Base-by-base conservation (phyloP, 148 eudicot species). In the Pouteria glomerata region DNA sequence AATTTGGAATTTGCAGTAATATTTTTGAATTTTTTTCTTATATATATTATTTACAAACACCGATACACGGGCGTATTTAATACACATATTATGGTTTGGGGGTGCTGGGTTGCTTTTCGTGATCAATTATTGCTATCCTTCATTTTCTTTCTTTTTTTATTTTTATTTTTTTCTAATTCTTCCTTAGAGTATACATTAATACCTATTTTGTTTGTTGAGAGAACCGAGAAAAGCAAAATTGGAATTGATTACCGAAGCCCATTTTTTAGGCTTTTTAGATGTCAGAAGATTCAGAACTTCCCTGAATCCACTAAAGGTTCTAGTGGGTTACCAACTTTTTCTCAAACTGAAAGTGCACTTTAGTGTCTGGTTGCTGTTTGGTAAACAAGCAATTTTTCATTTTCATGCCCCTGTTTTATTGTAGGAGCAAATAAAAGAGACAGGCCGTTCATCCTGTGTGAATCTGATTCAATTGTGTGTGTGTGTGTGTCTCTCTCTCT, bases 321-420 rank as follows among this genome's bases (percentile, higher is more conserved):
- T 24, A 16, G 23, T 56, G 37, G 18, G 58, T 70, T 14, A 14
- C 37, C 27, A 50, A 8, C n/a, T n/a, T 48, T 30, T 70, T 57
- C 51, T 18, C 0, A 10, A 70, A 63, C 63, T 70, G 35, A 27
- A 57, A 16, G 8, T 57, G 27, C 8, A 19, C 52, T 26, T 39
- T 39, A 26, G 50, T 37, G 51, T 56, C 57, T 70, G 73, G 58
- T 68, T 52, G n/a, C 24, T 51, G 63, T 24, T 70, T 55, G 73
- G 63, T 57, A 41, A 70, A 41, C 34, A 57, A 18, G 61, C 24
- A 27, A 42, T 37, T 69, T n/a, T 26, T 56, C 63, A 41, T 39
- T 55, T 69, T 53, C 52, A 56, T 57, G 73, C 8, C 8, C n/a
- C 1, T n/a, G 24, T 8, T 34, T 8, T 24, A 14, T 26, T 18